Evolutionary conservation across 768 basidiomycete species (phyloP), one percentile per base, ranked within the genome.

Genomic region (Melanogaster broomeanus): DNA sequence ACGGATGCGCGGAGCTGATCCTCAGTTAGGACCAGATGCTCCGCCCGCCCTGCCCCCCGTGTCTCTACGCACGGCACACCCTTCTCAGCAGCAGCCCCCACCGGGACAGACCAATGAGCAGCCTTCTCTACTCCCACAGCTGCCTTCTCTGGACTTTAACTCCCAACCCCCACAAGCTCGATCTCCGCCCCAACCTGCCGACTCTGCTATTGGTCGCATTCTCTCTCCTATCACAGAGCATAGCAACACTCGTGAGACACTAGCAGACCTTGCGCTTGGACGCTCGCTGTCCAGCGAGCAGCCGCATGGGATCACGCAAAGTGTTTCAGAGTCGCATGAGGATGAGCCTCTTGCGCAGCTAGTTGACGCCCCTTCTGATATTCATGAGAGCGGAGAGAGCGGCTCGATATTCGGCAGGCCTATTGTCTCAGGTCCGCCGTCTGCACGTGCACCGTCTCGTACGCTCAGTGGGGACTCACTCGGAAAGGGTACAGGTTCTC

Each of bases 211-310:
- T 8, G 58, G 59, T 13, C 72, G 76, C 27, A 56, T 73, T 6
- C 66, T 89, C 51, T 81, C 88, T 3, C 87, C 88, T 8, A 90
- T 90, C 53, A 83, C 83, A 3, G 89, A 91, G 62, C 60, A 68
- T 15, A 74, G 70, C 57, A 62, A 58, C 38, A 59, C 64, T 7
- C 61, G 51, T 3, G 68, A 73, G 33, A 72, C 72, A 4, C 5
- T 33, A 40, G 38, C 47, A 16, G 69, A 67, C 46, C 48, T 61
- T 21, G 19, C 49, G 18, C 61, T 34, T 15, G 12, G 54, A 13
- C 57, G 41, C 37, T 58, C 64, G 34, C 27, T 55, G 21, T 51
- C 62, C 4, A 21, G 35, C 7, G 61, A 64, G 25, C 64, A 67
- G 30, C 31, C 55, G 15, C 45, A 45, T 7, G 57, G 8, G 33